Evolutionary conservation across 768 basidiomycete genomes (phyloP).

Genomic region (Mycena albidolilacea): DNA sequence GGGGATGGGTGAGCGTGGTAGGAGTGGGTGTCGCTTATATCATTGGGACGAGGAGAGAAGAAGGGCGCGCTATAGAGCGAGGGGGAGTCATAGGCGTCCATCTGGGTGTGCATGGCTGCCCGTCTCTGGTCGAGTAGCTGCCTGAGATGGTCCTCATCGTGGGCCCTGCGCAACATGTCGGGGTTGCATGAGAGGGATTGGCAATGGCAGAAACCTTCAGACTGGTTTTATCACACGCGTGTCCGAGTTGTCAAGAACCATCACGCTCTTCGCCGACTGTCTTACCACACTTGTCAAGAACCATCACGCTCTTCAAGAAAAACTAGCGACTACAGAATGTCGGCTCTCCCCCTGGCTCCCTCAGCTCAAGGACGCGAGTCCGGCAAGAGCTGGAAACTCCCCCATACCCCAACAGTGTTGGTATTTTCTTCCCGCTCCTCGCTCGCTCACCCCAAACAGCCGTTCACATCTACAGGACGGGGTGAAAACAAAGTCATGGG

Average conservation of each 20-base stretch:
- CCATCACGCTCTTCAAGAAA: neutral
- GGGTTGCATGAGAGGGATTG: neutral
- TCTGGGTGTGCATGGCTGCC: conserved; percentile 56
- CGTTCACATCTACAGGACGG: conserved; percentile 78
- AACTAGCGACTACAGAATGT: conserved; percentile 40
- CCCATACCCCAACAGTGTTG: conserved; percentile 67
- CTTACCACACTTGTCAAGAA: neutral
- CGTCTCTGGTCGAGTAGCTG: conserved; percentile 70
- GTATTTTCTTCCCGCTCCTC: conserved; percentile 35
- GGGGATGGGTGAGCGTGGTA: conserved; percentile 44
- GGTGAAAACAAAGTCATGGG: conserved; percentile 77
- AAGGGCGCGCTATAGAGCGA: conserved; percentile 77
- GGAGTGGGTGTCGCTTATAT: conserved; percentile 45
- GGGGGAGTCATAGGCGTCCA: conserved; percentile 68
- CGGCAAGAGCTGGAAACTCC: conserved; percentile 77
- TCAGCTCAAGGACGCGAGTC: conserved; percentile 78
- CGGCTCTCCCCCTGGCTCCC: conserved; percentile 55
- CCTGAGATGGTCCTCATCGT: conserved; percentile 61
- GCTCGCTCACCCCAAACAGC: conserved; percentile 53
- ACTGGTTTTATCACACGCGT: neutral
- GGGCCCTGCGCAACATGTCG: conserved; percentile 58
- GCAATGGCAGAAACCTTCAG: conserved; percentile 12
- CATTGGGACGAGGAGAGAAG: conserved; percentile 65
- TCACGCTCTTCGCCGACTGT: neutral
- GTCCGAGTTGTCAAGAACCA: neutral